These are phyloP conservation scores for Capsella bursapastoris DNA, from an alignment of 345 rosid species.

Conservation along the genomic window DNA sequence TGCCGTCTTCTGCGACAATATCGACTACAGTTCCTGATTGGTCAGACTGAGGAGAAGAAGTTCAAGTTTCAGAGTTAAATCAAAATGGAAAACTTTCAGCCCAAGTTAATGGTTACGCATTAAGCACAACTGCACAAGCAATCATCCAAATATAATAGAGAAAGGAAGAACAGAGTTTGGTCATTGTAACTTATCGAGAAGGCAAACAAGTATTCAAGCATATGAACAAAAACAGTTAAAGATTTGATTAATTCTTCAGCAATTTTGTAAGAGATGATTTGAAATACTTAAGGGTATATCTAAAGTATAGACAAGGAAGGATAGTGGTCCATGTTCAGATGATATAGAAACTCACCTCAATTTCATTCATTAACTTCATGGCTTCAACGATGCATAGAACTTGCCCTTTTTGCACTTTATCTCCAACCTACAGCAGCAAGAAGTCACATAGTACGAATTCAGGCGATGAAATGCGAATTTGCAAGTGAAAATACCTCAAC, in stretches of 20 bases:
- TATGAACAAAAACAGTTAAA: neutral
- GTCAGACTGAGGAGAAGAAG: conserved; percentile 58
- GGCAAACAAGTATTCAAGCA: conserved; percentile 1
- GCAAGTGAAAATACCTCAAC: neutral
- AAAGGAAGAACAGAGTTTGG: neutral
- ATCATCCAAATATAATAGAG: neutral
- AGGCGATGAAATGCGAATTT: neutral
- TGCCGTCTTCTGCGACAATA: conserved; percentile 74
- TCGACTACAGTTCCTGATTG: conserved; percentile 79
- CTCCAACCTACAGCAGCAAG: conserved; percentile 67
- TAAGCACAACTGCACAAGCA: neutral
- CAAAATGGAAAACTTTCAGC: no score
- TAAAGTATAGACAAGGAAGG: neutral
- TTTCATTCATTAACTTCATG: conserved; percentile 96
- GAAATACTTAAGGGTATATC: neutral
- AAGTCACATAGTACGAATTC: neutral
- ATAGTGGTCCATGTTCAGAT: conserved; percentile 2
- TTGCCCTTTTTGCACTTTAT: conserved; percentile 94
- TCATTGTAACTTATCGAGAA: neutral
- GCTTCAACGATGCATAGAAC: conserved; percentile 88
- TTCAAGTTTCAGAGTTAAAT: conserved; percentile 27
- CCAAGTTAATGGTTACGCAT: neutral
- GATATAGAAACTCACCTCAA: conserved; percentile 63
- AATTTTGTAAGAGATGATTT: conserved; percentile 13
- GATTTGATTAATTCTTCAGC: no score